Base-by-base conservation (phyloP, 176 grass and related monocot species). In the Oryza coarctata region DNA sequence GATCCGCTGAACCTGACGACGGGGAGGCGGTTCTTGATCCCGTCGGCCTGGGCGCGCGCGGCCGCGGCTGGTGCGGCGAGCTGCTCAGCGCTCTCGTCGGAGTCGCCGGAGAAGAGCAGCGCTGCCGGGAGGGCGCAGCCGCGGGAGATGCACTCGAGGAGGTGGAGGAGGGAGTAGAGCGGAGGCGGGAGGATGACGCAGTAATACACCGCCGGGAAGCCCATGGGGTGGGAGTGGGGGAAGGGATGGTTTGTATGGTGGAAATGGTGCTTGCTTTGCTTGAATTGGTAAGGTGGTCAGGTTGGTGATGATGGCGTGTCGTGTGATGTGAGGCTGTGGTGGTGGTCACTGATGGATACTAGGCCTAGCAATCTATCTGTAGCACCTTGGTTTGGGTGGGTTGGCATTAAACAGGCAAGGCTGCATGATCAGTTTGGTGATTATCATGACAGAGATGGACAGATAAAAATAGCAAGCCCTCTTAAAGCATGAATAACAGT, bases 161-260 rank as follows among this genome's bases (percentile, higher is more conserved):
- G 78, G 61, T 80, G 28, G 78, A 80, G 27, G 78, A 80, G 20
- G 64, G 67, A 26, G 78, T 44, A 29, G 18, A 80, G 38, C 15
- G 78, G 78, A 28, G 41, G 63, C 5, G 78, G 78, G 13, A 80
- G 78, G 78, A 80, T 50, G 78, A 80, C 78, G 63, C 63, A 68
- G 78, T 69, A 80, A 41, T 66, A 80, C 14, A 80, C 43, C 41
- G 60, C 64, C 29, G 78, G 78, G 78, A 80, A 80, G 41, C 78
- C 78, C 78, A 80, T 80, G 13, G 39, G 44, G 9, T 1, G 0
- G 60, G 36, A 26, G 6, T 35, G 34, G 5, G 3, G 7, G 50
- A 10, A 3, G 7, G 4, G 1, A 9, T 63, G 22, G 63, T 1
- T 27, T 65, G 63, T 6, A 3, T 15, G 63, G 23, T 65, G 22